phyloP scores from a whole-genome alignment of 805 yeast genomes.

The Hanseniaspora clermontiae region DNA sequence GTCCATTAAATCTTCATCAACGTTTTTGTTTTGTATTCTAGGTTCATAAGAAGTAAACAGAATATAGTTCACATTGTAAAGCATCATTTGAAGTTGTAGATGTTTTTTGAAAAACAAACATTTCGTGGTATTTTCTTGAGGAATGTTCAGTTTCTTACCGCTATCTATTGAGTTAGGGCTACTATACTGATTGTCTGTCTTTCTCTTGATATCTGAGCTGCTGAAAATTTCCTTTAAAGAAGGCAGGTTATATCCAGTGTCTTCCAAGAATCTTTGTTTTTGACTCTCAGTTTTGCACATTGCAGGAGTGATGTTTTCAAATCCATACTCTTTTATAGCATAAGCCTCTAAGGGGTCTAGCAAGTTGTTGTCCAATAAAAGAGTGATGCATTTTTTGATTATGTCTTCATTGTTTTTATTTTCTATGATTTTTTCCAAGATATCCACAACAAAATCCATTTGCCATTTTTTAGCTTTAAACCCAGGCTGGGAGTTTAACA shows the following conservation, averaged over 20 bases:
- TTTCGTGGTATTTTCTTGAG: conserved; percentile 32
- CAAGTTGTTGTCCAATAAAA: neutral
- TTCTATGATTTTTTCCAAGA: neutral
- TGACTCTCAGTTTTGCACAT: conserved; percentile 13
- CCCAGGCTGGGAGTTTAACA: neutral
- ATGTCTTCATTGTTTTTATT: neutral
- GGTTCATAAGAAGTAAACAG: conserved; percentile 36
- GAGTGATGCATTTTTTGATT: neutral
- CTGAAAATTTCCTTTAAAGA: conserved; percentile 23
- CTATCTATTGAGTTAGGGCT: neutral
- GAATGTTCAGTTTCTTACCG: conserved; percentile 28
- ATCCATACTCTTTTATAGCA: conserved; percentile 3
- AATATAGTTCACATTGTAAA: conserved; percentile 40
- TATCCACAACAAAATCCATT: conserved; percentile 7
- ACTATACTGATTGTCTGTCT: neutral
- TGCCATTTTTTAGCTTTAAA: conserved; percentile 10
- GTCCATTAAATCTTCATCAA: conserved; percentile 26
- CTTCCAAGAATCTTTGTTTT: conserved; percentile 8
- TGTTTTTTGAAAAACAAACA: conserved; percentile 32
- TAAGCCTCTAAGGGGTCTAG: conserved; percentile 10
- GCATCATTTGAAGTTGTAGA: conserved; percentile 35
- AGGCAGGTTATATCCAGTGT: conserved; percentile 23
- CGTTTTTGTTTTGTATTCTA: conserved; percentile 22
- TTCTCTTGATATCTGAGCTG: conserved; percentile 10
- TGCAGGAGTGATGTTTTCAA: conserved; percentile 9